Percentiles rank a stretch among this genome's conserved stretches.
Conservation (phyloP, 2,329 filamentous ascomycete species). For the Monosporascus sp. region DNA sequence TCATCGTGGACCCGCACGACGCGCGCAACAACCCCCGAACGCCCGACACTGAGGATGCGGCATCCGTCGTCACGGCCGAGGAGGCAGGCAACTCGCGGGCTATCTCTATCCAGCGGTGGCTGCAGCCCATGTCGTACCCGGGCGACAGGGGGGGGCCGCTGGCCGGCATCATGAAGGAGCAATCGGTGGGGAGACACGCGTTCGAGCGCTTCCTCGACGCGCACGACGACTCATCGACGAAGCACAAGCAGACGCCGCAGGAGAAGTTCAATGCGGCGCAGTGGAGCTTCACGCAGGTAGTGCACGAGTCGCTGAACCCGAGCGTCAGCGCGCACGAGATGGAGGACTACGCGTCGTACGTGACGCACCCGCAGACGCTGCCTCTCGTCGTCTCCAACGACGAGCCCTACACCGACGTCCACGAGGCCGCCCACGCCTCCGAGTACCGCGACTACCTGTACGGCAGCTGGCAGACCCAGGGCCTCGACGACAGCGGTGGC, state of each 20-base stretch:
- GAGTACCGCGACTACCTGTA: slow-evolving; percentile 81
- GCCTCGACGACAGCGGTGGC: slow-evolving; percentile 29
- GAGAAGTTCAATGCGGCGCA: slow-evolving; percentile 81
- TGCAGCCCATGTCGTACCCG: slow-evolving; percentile 41
- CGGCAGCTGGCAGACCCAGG: slow-evolving; percentile 59
- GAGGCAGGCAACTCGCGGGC: slow-evolving; percentile 36
- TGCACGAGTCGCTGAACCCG: slow-evolving; percentile 80
- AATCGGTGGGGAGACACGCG: slow-evolving; percentile 12
- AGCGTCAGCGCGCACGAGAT: slow-evolving; percentile 71
- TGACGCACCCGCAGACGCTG: slow-evolving; percentile 82
- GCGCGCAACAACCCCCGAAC: slow-evolving; percentile 16
- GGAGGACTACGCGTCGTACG: slow-evolving; percentile 83
- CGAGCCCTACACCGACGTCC: not conserved
- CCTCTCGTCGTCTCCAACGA: slow-evolving; percentile 74
- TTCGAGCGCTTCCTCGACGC: not conserved
- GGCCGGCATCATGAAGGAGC: slow-evolving; percentile 53
- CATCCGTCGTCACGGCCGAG: slow-evolving; percentile 32
- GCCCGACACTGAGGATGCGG: slow-evolving; percentile 33
- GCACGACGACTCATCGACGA: slow-evolving; percentile 23
- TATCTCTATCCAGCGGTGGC: slow-evolving; percentile 57
- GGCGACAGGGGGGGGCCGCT: slow-evolving; percentile 22
- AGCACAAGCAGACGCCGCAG: slow-evolving; percentile 52
- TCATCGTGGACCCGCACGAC: slow-evolving; percentile 58
- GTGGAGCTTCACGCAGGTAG: slow-evolving; percentile 82
- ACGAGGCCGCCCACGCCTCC: slow-evolving; percentile 36